These are phyloP conservation scores for Extremus antarcticus DNA, from an alignment of 495 filamentous ascomycete species.

Conservation along the genomic window DNA sequence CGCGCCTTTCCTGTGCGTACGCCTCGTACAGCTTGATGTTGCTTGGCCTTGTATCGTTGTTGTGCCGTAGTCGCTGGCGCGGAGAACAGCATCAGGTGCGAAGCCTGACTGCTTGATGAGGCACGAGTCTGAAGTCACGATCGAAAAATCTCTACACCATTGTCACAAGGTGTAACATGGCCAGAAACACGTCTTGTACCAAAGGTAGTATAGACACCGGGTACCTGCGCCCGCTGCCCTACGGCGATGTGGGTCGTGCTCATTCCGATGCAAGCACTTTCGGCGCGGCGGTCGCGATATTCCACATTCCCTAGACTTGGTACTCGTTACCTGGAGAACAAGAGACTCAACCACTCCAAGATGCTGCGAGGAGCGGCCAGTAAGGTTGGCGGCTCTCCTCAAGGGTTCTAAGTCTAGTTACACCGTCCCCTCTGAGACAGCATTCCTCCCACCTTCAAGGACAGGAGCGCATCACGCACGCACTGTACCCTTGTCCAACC, in stretches of 20 bases:
- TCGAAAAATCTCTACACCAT: neutral
- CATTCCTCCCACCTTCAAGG: neutral
- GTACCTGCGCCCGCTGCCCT: neutral
- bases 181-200: neutral
- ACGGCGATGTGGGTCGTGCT: neutral
- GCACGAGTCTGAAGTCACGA: neutral
- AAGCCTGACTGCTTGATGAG: neutral
- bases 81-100: neutral
- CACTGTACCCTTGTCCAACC: conserved; percentile 9
- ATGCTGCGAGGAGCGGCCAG: neutral
- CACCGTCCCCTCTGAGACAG: neutral
- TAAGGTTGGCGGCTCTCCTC: neutral
- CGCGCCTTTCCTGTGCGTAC: too few species aligned
- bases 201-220: neutral
- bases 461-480: conserved; percentile 1
- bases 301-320: neutral
- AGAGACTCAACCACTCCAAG: neutral
- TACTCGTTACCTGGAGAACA: neutral
- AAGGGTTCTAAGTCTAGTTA: neutral
- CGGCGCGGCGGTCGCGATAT: neutral
- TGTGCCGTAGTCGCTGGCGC: too few species aligned
- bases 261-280: neutral
- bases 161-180: neutral
- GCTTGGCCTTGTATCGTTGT: too few species aligned
- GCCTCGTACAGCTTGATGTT: too few species aligned